Conservation (phyloP, 345 rosid genomes). For the Cardamine chenopodiifolia region DNA sequence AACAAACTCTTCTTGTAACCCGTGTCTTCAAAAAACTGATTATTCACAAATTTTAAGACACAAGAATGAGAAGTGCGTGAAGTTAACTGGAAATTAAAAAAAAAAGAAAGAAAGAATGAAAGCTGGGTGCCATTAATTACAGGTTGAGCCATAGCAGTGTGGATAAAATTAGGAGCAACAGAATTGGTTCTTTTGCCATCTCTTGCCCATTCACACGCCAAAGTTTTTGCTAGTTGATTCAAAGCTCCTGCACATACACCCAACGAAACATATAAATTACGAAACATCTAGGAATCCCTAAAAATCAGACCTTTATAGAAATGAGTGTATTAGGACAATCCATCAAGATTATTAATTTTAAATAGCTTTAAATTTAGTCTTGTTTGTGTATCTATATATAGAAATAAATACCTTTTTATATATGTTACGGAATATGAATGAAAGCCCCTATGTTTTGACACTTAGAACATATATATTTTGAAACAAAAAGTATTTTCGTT, state of each 20-base stretch:
- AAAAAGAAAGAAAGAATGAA: too few relatives aligned
- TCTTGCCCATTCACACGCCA: slow-evolving; percentile 71
- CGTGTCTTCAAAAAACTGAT: slow-evolving; percentile 6
- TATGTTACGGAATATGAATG: neutral
- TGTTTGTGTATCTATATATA: neutral
- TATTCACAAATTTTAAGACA: too few relatives aligned
- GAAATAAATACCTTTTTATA: neutral
- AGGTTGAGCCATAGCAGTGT: slow-evolving; percentile 47
- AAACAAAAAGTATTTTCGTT: neutral
- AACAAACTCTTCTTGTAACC: slow-evolving; percentile 3
- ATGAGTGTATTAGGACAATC: neutral
- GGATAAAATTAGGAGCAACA: slow-evolving; percentile 50
- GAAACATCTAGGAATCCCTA: neutral
- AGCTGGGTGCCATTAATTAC: neutral
- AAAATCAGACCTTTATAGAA: neutral
- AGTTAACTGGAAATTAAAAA: too few relatives aligned
- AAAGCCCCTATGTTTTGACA: neutral
- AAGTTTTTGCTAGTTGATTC: slow-evolving; percentile 50
- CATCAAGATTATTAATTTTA: neutral
- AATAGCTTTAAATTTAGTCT: neutral
- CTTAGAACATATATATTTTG: neutral
- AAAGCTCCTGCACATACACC: slow-evolving; percentile 16
- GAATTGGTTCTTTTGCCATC: slow-evolving; percentile 40
- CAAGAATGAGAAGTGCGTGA: too few relatives aligned
- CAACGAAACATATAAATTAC: neutral